Percentiles rank a stretch among this genome's conserved stretches.
Evolutionary conservation across 2,329 filamentous ascomycete species (phyloP).

Genomic region (Ustilaginoidea virens): DNA sequence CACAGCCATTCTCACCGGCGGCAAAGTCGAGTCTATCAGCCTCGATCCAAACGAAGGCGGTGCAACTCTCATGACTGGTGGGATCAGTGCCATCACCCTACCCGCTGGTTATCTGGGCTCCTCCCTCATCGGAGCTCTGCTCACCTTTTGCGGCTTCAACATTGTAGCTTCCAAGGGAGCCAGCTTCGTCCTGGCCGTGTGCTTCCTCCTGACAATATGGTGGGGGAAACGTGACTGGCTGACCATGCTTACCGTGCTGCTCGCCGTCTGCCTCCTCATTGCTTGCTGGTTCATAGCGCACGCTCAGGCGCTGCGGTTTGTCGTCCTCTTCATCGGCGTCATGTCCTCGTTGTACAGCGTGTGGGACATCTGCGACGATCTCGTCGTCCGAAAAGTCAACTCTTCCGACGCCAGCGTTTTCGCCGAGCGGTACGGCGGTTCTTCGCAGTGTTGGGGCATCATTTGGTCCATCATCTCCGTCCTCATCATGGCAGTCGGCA

Average conservation of each 20-base stretch:
- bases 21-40: slow-evolving; percentile 57
- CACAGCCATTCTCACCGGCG: slow-evolving; percentile 56
- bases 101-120: slow-evolving; percentile 69
- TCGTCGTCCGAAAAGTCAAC: slow-evolving; percentile 69
- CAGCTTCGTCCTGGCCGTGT: slow-evolving; percentile 55
- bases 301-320: slow-evolving; percentile 56
- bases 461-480: slow-evolving; percentile 64
- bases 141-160: slow-evolving; percentile 69
- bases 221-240: slow-evolving; percentile 70
- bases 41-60: slow-evolving; percentile 67
- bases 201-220: slow-evolving; percentile 67
- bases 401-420: slow-evolving; percentile 67
- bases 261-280: slow-evolving; percentile 55
- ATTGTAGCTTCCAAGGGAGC: slow-evolving; percentile 71
- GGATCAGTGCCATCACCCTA: slow-evolving; percentile 53
- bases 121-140: slow-evolving; percentile 58
- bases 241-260: slow-evolving; percentile 53
- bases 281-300: slow-evolving; percentile 70
- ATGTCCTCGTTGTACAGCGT: slow-evolving; percentile 71
- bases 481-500: slow-evolving; percentile 54
- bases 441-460: slow-evolving; percentile 67
- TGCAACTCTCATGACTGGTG: slow-evolving; percentile 63
- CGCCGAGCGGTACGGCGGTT: slow-evolving; percentile 62
- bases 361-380: slow-evolving; percentile 75
- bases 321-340: slow-evolving; percentile 67